phyloP scores from a whole-genome alignment of 257 asterid species.

The Catharanthus roseus region DNA sequence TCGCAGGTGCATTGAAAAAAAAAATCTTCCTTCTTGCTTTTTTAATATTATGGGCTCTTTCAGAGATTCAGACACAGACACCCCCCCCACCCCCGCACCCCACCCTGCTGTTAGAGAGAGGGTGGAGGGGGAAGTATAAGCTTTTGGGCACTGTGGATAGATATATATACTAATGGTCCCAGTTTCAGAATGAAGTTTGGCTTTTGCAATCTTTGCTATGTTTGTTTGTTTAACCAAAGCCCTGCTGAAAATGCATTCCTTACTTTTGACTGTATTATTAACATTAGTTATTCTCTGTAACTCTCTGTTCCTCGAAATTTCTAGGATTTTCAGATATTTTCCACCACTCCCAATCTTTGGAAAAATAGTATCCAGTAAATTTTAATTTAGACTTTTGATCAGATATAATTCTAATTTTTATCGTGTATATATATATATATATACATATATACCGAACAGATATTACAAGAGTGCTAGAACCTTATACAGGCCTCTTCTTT shows the following conservation, averaged over 20 bases:
- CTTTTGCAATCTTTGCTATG: slow-evolving; percentile 4
- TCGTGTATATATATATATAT: too few species aligned
- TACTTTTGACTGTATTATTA: slow-evolving; percentile 11
- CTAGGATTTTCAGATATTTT: not conserved
- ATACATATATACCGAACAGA: too few species aligned
- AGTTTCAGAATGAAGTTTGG: slow-evolving; percentile 12
- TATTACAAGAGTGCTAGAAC: too few species aligned
- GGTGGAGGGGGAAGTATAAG: not conserved
- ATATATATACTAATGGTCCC: not conserved
- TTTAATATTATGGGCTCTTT: slow-evolving; percentile 7
- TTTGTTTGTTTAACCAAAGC: slow-evolving; percentile 4
- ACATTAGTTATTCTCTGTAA: not conserved
- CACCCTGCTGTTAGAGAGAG: too few species aligned
- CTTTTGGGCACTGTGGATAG: slow-evolving; percentile 6
- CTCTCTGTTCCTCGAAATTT: slow-evolving; percentile 2
- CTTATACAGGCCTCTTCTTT: too few species aligned
- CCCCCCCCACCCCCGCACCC: too few species aligned
- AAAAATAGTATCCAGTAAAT: too few species aligned
- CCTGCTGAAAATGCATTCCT: slow-evolving; percentile 3
- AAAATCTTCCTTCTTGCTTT: not conserved
- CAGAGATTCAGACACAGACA: slow-evolving; percentile 11
- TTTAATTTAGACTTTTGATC: too few species aligned
- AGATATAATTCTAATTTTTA: too few species aligned
- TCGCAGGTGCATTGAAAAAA: slow-evolving; percentile 12
- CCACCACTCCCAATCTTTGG: not conserved